These are phyloP conservation scores for Leavenworthia alabamica DNA, from an alignment of 345 rosid species.

Conservation along the genomic window DNA sequence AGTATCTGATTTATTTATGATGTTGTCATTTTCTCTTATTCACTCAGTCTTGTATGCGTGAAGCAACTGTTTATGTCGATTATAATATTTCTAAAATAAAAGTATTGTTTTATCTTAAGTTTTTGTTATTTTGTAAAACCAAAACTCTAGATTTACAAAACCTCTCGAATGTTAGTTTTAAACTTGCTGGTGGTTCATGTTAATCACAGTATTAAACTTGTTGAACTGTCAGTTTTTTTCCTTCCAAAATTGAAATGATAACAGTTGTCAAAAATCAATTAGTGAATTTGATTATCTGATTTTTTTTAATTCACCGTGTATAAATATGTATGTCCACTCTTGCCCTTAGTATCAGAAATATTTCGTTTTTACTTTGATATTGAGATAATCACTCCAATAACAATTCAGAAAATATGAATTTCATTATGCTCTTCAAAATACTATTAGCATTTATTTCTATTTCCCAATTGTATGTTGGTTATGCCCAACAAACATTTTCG, in stretches of 20 bases:
- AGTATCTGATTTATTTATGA: not conserved
- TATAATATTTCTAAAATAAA: not conserved
- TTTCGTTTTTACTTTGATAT: not conserved
- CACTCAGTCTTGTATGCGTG: constrained; percentile 4
- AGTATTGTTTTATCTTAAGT: not conserved
- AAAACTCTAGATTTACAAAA: constrained; percentile 20
- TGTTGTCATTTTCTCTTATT: not conserved
- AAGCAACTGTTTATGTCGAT: constrained; percentile 19
- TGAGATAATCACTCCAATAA: no score
- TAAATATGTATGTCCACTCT: no score
- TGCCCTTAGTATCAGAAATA: no score
- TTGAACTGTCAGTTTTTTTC: no score
- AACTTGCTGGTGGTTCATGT: no score
- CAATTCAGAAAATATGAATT: constrained; percentile 1
- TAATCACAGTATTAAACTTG: no score
- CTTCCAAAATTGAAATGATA: no score
- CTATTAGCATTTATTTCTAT: not conserved
- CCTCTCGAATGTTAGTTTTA: no score
- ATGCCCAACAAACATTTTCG: constrained; percentile 16
- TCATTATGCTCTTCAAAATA: not conserved
- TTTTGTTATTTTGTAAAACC: constrained; percentile 18
- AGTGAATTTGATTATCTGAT: no score
- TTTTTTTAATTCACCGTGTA: no score
- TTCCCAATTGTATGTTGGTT: constrained; percentile 10
- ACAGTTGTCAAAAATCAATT: no score